These are phyloP conservation scores for Pseudoturritis turrita DNA, from an alignment of 345 rosid genomes.

Conservation along the genomic window DNA sequence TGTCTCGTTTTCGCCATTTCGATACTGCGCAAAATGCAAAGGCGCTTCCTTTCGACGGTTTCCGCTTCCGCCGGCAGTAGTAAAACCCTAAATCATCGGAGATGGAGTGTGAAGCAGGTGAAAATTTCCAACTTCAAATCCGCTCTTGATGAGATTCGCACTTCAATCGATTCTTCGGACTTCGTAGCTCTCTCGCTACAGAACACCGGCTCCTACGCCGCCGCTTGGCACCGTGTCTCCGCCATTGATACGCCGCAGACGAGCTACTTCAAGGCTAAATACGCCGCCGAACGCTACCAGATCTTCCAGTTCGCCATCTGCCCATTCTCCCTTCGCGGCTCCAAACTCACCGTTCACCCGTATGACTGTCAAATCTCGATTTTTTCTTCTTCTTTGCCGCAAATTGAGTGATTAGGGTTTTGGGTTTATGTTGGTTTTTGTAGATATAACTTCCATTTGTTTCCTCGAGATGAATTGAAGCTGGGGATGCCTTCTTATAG, in stretches of 20 bases:
- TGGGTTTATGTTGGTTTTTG: not conserved
- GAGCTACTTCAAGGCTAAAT: slow-evolving; percentile 68
- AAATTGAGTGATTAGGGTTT: not conserved
- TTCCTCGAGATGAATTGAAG: slow-evolving; percentile 76
- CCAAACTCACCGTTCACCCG: slow-evolving; percentile 63
- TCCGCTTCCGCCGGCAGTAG: too few species aligned
- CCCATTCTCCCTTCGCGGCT: slow-evolving; percentile 55
- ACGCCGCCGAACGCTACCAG: slow-evolving; percentile 72
- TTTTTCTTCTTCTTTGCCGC: not conserved
- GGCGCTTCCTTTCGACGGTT: slow-evolving; percentile 45
- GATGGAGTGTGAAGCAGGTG: slow-evolving; percentile 65
- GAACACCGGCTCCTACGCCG: slow-evolving; percentile 64
- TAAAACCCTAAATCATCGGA: slow-evolving; percentile 20
- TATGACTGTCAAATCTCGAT: slow-evolving; percentile 31
- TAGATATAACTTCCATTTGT: slow-evolving; percentile 88
- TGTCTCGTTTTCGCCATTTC: not conserved
- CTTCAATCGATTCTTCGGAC: slow-evolving; percentile 56
- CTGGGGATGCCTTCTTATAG: slow-evolving; percentile 80
- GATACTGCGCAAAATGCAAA: slow-evolving; percentile 23
- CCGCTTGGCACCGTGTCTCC: slow-evolving; percentile 82
- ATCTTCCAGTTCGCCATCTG: slow-evolving; percentile 74
- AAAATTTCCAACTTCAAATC: slow-evolving; percentile 56
- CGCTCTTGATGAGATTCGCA: slow-evolving; percentile 43
- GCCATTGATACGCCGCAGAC: slow-evolving; percentile 59
- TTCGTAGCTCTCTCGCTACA: slow-evolving; percentile 66